A percentile compares a stretch with the other conserved stretches of the same genome.
These are phyloP conservation scores for Cryomyces minteri DNA, from an alignment of 495 filamentous ascomycete genomes.

Conservation along the genomic window DNA sequence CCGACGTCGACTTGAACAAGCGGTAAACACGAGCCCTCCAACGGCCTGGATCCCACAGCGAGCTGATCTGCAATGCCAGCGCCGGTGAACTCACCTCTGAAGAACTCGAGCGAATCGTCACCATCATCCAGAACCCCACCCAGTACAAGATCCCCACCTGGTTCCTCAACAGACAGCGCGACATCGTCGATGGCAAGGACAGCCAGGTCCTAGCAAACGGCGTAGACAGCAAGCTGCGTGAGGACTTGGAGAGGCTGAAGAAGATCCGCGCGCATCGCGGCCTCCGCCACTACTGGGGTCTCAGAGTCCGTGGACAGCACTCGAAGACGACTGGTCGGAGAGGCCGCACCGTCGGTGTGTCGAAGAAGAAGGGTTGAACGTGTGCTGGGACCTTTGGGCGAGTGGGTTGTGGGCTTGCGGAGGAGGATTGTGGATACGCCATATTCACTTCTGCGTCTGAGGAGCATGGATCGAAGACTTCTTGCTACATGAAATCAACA, in stretches of 20 bases:
- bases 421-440: too few relatives aligned
- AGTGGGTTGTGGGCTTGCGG: too few relatives aligned
- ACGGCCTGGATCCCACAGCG: not conserved
- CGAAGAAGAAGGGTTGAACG: slow-evolving; percentile 85
- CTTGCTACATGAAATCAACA: too few relatives aligned
- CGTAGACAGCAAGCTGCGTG: slow-evolving; percentile 98
- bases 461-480: too few relatives aligned
- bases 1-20: slow-evolving; percentile 98
- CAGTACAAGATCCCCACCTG: slow-evolving; percentile 84
- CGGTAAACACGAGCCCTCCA: slow-evolving; percentile 38
- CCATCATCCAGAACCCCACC: slow-evolving; percentile 97
- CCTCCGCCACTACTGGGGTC: slow-evolving; percentile 99
- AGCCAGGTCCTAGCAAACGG: slow-evolving; percentile 88
- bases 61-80: slow-evolving; percentile 21
- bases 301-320: slow-evolving; percentile 97
- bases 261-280: slow-evolving; percentile 99
- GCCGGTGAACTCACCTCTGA: slow-evolving; percentile 98
- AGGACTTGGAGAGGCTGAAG: slow-evolving; percentile 98
- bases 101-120: slow-evolving; percentile 99
- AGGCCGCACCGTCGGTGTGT: slow-evolving; percentile 96
- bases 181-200: slow-evolving; percentile 98
- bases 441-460: too few relatives aligned
- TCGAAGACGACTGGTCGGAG: slow-evolving; percentile 97
- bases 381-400: not conserved
- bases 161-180: slow-evolving; percentile 99